These are phyloP conservation scores for Fomes fomentarius DNA, from an alignment of 1,284 basidiomycete genomes.

Conservation along the genomic window DNA sequence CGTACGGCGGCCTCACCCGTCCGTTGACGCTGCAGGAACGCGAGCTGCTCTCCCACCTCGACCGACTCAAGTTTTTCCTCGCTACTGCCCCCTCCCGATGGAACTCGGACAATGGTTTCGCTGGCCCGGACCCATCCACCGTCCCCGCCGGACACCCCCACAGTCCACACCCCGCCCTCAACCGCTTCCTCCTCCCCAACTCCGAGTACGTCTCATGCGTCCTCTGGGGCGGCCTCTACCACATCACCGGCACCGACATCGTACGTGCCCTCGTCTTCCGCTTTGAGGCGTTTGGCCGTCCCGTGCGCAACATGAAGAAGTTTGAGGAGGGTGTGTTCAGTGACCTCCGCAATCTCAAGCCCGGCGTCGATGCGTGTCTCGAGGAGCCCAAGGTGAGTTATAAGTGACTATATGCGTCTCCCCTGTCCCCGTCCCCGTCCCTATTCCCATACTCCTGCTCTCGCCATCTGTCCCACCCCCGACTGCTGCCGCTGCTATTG, in stretches of 20 bases:
- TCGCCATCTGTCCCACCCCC: neutral
- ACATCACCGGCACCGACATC: constrained; percentile 91
- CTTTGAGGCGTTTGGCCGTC: constrained; percentile 86
- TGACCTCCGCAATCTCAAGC: constrained; percentile 89
- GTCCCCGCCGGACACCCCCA: constrained; percentile 38
- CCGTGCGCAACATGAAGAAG: constrained; percentile 85
- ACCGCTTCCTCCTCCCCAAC: constrained; percentile 82
- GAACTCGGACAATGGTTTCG: constrained; percentile 41
- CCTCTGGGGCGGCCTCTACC: constrained; percentile 86
- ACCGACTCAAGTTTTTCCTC: constrained; percentile 84
- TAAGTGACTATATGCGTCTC: neutral
- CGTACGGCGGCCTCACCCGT: constrained; percentile 48
- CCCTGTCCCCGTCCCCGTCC: neutral
- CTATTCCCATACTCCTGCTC: neutral
- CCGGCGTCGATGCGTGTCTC: constrained; percentile 85
- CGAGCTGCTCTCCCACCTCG: constrained; percentile 71
- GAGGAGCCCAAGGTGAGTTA: constrained; percentile 86
- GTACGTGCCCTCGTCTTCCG: constrained; percentile 88
- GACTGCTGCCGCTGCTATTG: neutral
- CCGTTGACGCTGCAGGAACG: constrained; percentile 64
- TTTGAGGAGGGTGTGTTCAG: constrained; percentile 94
- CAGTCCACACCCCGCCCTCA: constrained; percentile 70
- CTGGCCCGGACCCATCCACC: constrained; percentile 17
- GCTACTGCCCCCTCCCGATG: constrained; percentile 82
- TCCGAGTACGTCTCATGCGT: constrained; percentile 90